Percentiles rank a stretch among this genome's conserved stretches.
These are phyloP conservation scores for Sugiyamaella novakii DNA, from an alignment of 1,139 yeast species.

Conservation along the genomic window DNA sequence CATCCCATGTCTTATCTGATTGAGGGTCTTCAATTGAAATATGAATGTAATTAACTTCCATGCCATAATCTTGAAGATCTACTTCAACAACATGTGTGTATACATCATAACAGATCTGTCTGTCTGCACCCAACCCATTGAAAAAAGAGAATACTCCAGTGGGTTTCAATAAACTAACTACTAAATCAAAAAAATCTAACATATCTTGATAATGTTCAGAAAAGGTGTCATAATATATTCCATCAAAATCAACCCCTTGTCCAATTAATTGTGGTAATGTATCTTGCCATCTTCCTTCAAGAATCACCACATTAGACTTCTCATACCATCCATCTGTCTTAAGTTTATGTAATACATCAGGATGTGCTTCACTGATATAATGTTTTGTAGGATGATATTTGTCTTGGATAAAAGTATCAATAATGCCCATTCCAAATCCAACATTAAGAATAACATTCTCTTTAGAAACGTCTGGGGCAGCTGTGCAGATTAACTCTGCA, in stretches of 20 bases:
- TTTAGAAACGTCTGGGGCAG: slow-evolving; percentile 23
- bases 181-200: slow-evolving; percentile 77
- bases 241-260: slow-evolving; percentile 76
- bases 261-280: slow-evolving; percentile 65
- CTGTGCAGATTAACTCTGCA: slow-evolving; percentile 44
- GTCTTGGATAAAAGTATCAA: slow-evolving; percentile 73
- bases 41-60: slow-evolving; percentile 55
- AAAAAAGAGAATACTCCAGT: slow-evolving; percentile 76
- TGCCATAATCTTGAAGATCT: slow-evolving; percentile 79
- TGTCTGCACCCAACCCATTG: slow-evolving; percentile 95
- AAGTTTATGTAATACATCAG: slow-evolving; percentile 76
- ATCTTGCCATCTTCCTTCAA: slow-evolving; percentile 94
- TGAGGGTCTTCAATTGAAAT: slow-evolving; percentile 36
- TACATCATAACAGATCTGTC: slow-evolving; percentile 86
- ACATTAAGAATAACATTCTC: slow-evolving; percentile 67
- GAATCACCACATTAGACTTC: slow-evolving; percentile 65
- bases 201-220: slow-evolving; percentile 86
- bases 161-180: slow-evolving; percentile 81
- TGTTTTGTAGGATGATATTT: slow-evolving; percentile 60
- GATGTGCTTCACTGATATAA: slow-evolving; percentile 93
- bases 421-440: slow-evolving; percentile 97
- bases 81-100: slow-evolving; percentile 79
- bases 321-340: slow-evolving; percentile 82
- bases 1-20: slow-evolving; percentile 59
- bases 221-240: slow-evolving; percentile 91